These are phyloP conservation scores for Eutypa lata DNA, from an alignment of 2,329 filamentous ascomycete genomes.

Conservation along the genomic window DNA sequence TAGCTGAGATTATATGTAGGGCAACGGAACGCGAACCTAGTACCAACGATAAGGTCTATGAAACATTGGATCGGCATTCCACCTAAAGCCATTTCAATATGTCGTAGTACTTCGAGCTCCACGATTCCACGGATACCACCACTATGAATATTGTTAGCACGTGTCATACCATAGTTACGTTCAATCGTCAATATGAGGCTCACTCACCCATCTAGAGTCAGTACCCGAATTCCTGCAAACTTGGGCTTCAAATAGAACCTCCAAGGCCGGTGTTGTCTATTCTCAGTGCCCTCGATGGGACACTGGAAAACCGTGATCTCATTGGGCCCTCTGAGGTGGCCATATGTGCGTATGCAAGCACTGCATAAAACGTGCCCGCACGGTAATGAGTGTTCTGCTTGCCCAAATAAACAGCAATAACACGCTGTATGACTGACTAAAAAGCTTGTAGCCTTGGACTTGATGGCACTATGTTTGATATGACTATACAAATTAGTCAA, in stretches of 20 bases:
- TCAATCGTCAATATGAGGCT: too few relatives aligned
- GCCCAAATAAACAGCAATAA: slow-evolving; percentile 42
- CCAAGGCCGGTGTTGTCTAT: background rate
- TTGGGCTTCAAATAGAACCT: slow-evolving; percentile 27
- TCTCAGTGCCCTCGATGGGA: background rate
- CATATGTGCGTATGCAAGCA: slow-evolving; percentile 34
- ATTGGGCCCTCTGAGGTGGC: background rate
- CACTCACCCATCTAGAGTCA: slow-evolving; percentile 40
- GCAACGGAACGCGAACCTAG: slow-evolving; percentile 24
- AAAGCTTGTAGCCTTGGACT: background rate
- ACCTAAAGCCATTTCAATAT: slow-evolving; percentile 37
- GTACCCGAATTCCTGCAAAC: slow-evolving; percentile 33
- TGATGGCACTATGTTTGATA: slow-evolving; percentile 1
- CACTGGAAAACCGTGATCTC: slow-evolving; percentile 1
- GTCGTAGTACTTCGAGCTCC: slow-evolving; percentile 38
- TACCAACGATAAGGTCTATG: slow-evolving; percentile 47
- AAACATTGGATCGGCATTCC: slow-evolving; percentile 40
- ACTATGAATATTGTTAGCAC: too few relatives aligned
- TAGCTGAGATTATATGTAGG: background rate
- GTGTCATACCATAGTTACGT: too few relatives aligned
- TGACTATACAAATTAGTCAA: slow-evolving; percentile 32
- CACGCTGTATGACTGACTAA: slow-evolving; percentile 42
- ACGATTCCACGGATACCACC: slow-evolving; percentile 45
- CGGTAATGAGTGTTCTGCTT: slow-evolving; percentile 38
- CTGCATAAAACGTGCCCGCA: slow-evolving; percentile 46